Base-by-base conservation (phyloP, 208 protist genomes). In the Acanthamoeba polyphaga region DNA sequence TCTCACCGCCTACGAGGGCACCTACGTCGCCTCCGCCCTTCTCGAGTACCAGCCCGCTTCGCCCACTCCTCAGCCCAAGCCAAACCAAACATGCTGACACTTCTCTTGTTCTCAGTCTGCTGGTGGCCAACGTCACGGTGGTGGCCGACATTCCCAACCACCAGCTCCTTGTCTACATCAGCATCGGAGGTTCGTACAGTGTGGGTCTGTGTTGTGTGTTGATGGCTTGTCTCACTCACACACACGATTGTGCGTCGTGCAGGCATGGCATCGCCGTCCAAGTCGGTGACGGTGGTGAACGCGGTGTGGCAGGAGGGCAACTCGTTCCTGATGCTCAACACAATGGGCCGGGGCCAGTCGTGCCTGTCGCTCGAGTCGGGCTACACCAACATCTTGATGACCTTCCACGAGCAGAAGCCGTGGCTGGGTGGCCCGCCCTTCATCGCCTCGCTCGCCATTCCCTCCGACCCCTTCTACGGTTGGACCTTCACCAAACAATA, bases 391-490 rank as follows among this genome's bases (percentile, higher is more conserved):
- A 34, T 46, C 34, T 1, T 82, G 43, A 53, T 82, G 43, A 53
- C 43, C 74, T 82, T 82, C 38, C 12, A 19, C 19, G 24, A 29
- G 38, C 17, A 27, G 74, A 82, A 46, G 46, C 46, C 74, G 12
- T 82, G 74, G 74, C 32, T 82, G 0, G 74, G 74, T 9, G 74
- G 74, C 32, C 74, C 32, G 3, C 1, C 29, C 22, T 29, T 10
- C 3, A 43, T 82, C 7, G 12, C 46, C 43, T 53, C 74, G 32
- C 74, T 82, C 15, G 1, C 19, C 13, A 53, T 82, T 8, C 32
- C 74, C 0, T n/a, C 43, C 38, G 82, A 90, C 32, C 82, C 82
- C 32, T 90, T 90, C 82, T 90, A 90, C 27, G 82, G 82, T 27
- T 90, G 82, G 82, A 68, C 82, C 13, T 90, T 90, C 53, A 29